These are phyloP conservation scores for Parathielavia appendiculata DNA, from an alignment of 495 filamentous ascomycete genomes.

Conservation along the genomic window DNA sequence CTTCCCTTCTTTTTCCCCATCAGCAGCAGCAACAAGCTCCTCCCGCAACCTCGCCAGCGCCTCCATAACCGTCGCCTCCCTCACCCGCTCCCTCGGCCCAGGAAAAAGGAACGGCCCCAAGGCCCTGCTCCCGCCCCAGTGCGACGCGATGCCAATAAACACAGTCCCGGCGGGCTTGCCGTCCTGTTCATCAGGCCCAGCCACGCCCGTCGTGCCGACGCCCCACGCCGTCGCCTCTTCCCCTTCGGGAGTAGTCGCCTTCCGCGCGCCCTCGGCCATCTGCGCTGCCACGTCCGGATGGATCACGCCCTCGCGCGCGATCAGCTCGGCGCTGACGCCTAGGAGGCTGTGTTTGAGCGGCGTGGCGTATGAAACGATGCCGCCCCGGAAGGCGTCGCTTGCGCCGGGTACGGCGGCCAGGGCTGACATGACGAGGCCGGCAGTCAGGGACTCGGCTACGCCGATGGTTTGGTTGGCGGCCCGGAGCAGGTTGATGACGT, in stretches of 20 bases:
- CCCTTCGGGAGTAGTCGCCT: not conserved
- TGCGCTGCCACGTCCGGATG: conserved; percentile 31
- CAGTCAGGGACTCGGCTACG: conserved; percentile 34
- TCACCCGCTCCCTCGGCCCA: conserved; percentile 23
- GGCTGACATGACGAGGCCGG: conserved; percentile 27
- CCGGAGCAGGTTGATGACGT: conserved; percentile 24
- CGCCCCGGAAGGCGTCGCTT: conserved; percentile 29
- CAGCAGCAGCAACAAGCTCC: not conserved
- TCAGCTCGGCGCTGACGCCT: conserved; percentile 26
- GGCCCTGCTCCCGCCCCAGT: not conserved
- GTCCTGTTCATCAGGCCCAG: conserved; percentile 28
- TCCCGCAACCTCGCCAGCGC: conserved; percentile 23
- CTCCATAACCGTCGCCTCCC: conserved; percentile 25
- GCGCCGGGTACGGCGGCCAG: conserved; percentile 30
- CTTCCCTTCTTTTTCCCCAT: no score
- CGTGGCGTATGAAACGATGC: conserved; percentile 34
- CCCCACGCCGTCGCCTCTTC: conserved; percentile 29
- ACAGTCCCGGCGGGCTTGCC: conserved; percentile 29
- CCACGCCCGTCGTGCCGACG: conserved; percentile 32
- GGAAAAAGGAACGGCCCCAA: conserved; percentile 29
- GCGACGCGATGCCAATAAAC: conserved; percentile 25
- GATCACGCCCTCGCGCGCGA: conserved; percentile 31
- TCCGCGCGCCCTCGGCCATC: conserved; percentile 31
- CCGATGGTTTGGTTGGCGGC: conserved; percentile 21
- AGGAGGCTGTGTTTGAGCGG: conserved; percentile 28